Evolutionary conservation across 441 rosid genomes (phyloP).

Genomic region (Erodium moschatum): DNA sequence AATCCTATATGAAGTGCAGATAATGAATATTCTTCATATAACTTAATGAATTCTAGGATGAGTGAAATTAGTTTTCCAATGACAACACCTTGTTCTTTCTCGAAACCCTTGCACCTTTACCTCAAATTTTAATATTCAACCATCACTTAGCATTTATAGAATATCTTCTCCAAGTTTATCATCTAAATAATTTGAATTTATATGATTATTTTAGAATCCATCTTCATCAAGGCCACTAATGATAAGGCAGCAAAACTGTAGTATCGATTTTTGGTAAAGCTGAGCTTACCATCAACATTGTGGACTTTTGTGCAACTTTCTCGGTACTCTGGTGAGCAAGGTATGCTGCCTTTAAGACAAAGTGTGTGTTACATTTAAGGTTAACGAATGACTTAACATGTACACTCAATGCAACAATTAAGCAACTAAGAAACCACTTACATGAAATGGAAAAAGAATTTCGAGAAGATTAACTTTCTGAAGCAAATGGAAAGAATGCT

Average conservation of each 20-base stretch:
- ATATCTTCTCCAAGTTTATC: neutral
- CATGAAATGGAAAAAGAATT: constrained; percentile 76
- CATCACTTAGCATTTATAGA: neutral
- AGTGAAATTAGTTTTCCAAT: neutral
- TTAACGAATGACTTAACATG: neutral
- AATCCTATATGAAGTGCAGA: neutral
- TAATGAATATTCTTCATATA: neutral
- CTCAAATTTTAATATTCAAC: neutral
- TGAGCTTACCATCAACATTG: constrained; percentile 66
- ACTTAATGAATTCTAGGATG: neutral
- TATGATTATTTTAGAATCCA: neutral
- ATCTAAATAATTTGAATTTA: neutral
- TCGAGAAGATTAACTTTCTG: constrained; percentile 66
- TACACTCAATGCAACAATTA: constrained; percentile 8
- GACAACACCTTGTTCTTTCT: neutral
- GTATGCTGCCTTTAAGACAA: constrained; percentile 58
- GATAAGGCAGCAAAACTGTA: neutral
- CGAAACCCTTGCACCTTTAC: neutral
- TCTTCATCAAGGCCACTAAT: neutral
- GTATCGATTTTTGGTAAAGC: constrained; percentile 10
- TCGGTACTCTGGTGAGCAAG: constrained; percentile 37
- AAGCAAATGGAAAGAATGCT: constrained; percentile 64
- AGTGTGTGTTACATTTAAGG: constrained; percentile 21
- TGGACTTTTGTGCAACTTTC: constrained; percentile 32
- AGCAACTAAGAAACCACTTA: constrained; percentile 26